phyloP scores from a whole-genome alignment of 1,284 basidiomycete species.

The Coniferiporia weirii region DNA sequence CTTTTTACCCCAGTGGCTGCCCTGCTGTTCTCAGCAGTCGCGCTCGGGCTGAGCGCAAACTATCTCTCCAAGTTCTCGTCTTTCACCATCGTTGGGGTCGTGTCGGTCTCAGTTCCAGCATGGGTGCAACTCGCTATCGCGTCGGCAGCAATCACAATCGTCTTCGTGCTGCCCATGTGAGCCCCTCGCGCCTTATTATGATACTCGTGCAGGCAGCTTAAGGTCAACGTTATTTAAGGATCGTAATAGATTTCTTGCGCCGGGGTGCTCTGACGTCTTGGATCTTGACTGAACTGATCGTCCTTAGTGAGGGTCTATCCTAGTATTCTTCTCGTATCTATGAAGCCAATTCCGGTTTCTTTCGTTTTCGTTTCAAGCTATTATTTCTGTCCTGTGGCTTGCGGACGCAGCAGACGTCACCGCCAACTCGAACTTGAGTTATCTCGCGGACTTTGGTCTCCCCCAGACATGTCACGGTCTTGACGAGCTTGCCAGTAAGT shows the following conservation, averaged over 20 bases:
- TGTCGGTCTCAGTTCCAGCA: not conserved
- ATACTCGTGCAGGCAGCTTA: not conserved
- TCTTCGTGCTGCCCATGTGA: conserved; percentile 16
- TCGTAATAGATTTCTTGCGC: conserved; percentile 19
- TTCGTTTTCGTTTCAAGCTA: not conserved
- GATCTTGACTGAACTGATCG: conserved; percentile 17
- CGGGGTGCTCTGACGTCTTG: conserved; percentile 18
- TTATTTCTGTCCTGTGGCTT: conserved; percentile 14
- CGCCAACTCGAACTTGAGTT: conserved; percentile 1
- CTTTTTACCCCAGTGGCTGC: not conserved
- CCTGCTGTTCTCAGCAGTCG: conserved; percentile 11
- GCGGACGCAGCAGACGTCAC: conserved; percentile 6
- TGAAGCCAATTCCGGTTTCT: not conserved
- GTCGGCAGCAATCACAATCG: conserved; percentile 7
- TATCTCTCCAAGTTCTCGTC: conserved; percentile 3
- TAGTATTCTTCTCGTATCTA: not conserved
- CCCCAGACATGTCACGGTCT: conserved; percentile 8
- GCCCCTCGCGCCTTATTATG: not conserved
- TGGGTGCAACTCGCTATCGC: conserved; percentile 13
- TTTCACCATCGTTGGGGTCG: conserved; percentile 1
- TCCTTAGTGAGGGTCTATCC: conserved; percentile 6
- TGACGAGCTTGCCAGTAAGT: conserved; percentile 5
- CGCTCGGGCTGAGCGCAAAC: conserved; percentile 11
- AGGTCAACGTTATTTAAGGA: not conserved
- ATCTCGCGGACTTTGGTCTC: not conserved